These are phyloP conservation scores for Aotearoamyces nothofagi DNA, from an alignment of 2,329 filamentous ascomycete genomes.

Conservation along the genomic window DNA sequence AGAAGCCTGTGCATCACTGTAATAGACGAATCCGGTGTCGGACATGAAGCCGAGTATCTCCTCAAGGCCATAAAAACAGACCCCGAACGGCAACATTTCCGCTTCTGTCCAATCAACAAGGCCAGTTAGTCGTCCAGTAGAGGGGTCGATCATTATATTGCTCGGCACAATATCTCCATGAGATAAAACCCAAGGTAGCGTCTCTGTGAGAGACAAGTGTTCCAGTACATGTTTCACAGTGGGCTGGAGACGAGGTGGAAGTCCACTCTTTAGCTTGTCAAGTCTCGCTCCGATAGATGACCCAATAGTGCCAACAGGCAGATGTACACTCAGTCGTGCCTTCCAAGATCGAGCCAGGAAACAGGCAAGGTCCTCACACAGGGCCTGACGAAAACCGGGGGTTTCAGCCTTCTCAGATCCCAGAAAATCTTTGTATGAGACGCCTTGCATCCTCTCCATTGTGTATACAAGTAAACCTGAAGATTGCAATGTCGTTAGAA, in stretches of 20 bases:
- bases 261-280: constrained; percentile 18
- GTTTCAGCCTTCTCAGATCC: constrained; percentile 14
- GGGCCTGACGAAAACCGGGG: constrained; percentile 2
- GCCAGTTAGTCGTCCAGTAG: constrained; percentile 30
- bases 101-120: constrained; percentile 52
- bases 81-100: constrained; percentile 42
- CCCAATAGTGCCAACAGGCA: constrained; percentile 23
- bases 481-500: constrained; percentile 20
- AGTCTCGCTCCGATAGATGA: constrained; percentile 25
- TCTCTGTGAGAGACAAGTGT: constrained; percentile 22
- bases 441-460: constrained; percentile 26
- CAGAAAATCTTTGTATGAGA: constrained; percentile 21
- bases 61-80: constrained; percentile 44
- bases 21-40: constrained; percentile 23
- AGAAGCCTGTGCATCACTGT: constrained; percentile 25
- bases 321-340: constrained; percentile 3
- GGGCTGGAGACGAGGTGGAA: constrained; percentile 21
- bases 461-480: constrained; percentile 22
- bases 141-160: constrained; percentile 37
- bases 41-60: constrained; percentile 36
- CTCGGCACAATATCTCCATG: constrained; percentile 44
- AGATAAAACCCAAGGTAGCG: constrained; percentile 37
- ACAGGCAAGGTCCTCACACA: constrained; percentile 26
- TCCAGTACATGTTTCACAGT: constrained; percentile 11
- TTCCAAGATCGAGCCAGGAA: constrained; percentile 25